Evolutionary conservation across 148 eudicot species (phyloP).

Genomic region (Persicaria tinctoria): DNA sequence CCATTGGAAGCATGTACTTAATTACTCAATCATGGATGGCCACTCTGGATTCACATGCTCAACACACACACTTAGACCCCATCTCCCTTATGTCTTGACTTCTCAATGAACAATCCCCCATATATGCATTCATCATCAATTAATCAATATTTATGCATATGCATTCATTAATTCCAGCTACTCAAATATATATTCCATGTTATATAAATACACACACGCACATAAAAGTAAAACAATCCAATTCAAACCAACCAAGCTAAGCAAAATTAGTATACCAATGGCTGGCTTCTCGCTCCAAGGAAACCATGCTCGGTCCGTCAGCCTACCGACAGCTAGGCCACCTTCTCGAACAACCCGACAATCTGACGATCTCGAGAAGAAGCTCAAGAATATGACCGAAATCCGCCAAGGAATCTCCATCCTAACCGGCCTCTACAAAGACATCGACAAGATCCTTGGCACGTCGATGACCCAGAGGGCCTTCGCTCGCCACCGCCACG

Average conservation of each 20-base stretch:
- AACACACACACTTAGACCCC: background rate
- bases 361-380: background rate
- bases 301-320: background rate
- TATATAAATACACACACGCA: background rate
- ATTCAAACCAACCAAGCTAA: background rate
- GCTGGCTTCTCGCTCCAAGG: background rate
- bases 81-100: background rate
- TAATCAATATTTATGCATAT: background rate
- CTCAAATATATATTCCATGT: background rate
- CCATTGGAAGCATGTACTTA: too few relatives aligned
- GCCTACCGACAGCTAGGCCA: background rate
- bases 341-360: background rate
- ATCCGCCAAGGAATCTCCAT: background rate
- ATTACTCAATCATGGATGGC: background rate
- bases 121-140: background rate
- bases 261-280: background rate
- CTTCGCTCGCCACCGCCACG: background rate
- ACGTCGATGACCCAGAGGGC: background rate
- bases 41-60: conserved; percentile 4
- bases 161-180: background rate
- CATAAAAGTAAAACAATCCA: background rate
- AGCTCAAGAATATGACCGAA: background rate
- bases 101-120: background rate
- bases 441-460: background rate
- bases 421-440: background rate